Evolutionary conservation across 73 alveolate species (phyloP).

Genomic region (Paramecium biaurelia): DNA sequence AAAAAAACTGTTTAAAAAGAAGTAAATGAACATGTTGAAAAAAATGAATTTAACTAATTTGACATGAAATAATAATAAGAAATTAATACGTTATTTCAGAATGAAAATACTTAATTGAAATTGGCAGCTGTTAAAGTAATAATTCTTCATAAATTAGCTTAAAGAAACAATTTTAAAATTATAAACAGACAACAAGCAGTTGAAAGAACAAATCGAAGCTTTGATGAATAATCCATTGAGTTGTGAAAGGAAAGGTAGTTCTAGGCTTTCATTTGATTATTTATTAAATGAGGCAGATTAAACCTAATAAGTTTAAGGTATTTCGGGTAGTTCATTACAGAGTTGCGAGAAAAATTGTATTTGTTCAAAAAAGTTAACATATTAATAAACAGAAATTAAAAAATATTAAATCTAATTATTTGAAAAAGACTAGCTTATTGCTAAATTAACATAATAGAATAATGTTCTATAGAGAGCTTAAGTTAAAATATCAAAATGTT

Average conservation of each 20-base stretch:
- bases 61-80: background rate
- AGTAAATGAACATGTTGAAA: background rate
- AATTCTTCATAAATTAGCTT: background rate
- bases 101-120: background rate
- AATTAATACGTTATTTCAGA: conserved; percentile 18
- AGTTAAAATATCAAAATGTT: background rate
- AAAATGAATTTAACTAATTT: background rate
- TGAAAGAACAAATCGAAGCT: background rate
- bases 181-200: background rate
- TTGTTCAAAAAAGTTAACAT: background rate
- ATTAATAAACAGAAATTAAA: background rate
- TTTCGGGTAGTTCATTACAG: background rate
- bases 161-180: background rate
- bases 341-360: background rate
- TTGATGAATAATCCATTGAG: background rate
- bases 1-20: background rate
- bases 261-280: background rate
- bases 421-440: background rate
- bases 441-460: background rate
- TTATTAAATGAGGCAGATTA: background rate
- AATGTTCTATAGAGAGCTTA: background rate
- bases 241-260: background rate
- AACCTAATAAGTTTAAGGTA: background rate
- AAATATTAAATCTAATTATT: background rate
- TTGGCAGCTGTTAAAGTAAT: background rate